A percentile compares a stretch with the other conserved stretches of the same genome.
These are phyloP conservation scores for Fusarium oxysporum DNA, from an alignment of 2,329 filamentous ascomycete genomes.

Conservation along the genomic window DNA sequence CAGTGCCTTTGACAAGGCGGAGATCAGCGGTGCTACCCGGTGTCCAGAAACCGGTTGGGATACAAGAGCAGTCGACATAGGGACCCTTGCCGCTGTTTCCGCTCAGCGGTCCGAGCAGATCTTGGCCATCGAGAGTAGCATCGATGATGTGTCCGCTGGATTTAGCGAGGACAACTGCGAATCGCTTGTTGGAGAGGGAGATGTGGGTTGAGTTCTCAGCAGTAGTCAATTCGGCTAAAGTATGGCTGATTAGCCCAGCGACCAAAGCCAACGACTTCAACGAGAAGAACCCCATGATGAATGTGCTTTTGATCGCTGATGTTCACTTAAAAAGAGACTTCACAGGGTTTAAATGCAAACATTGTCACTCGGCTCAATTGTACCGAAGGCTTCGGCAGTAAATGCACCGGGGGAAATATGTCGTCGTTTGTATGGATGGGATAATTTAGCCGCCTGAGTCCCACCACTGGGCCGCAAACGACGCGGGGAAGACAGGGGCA, in stretches of 20 bases:
- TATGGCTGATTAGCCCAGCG: background rate
- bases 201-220: slow-evolving; percentile 37
- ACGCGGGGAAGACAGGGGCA: slow-evolving; percentile 23
- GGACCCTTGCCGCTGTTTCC: slow-evolving; percentile 60
- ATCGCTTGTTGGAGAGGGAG: slow-evolving; percentile 30
- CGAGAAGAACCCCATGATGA: background rate
- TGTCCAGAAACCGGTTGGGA: slow-evolving; percentile 67
- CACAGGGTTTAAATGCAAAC: background rate
- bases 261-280: slow-evolving; percentile 1
- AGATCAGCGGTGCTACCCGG: slow-evolving; percentile 62
- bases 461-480: background rate
- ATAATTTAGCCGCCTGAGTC: slow-evolving; percentile 12
- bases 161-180: slow-evolving; percentile 19
- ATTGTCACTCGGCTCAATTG: background rate
- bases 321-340: fast-evolving
- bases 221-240: slow-evolving; percentile 10
- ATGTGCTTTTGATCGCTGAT: fast-evolving
- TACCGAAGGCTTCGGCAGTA: slow-evolving; percentile 12
- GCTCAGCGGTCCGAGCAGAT: slow-evolving; percentile 59
- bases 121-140: slow-evolving; percentile 47
- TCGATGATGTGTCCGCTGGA: slow-evolving; percentile 36
- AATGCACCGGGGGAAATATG: background rate
- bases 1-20: slow-evolving; percentile 57
- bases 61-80: slow-evolving; percentile 72
- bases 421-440: background rate